Conservation (phyloP, 176 grass and related monocot genomes). For the Carex parvula region DNA sequence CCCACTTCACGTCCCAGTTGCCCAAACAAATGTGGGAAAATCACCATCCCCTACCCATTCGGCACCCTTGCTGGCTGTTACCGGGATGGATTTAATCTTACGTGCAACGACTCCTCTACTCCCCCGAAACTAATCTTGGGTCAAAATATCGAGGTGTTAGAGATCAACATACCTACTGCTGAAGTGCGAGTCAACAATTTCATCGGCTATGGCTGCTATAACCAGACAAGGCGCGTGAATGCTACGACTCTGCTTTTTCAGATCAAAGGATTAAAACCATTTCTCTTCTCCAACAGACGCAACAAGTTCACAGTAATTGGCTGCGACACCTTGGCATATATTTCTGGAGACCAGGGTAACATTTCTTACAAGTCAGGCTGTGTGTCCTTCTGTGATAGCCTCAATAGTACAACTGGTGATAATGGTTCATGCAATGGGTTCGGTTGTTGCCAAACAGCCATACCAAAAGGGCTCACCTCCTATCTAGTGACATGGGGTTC, state of each 20-base stretch:
- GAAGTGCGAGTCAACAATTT: not conserved
- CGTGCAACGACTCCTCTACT: conserved; percentile 5
- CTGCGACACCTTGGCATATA: conserved; percentile 5
- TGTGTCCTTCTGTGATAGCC: not conserved
- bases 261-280: too few relatives aligned
- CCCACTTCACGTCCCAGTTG: not conserved
- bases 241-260: too few relatives aligned
- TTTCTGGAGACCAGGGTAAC: not conserved
- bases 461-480: not conserved
- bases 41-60: conserved; percentile 41
- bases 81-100: conserved; percentile 27
- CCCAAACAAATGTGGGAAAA: conserved; percentile 32
- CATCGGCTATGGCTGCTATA: conserved; percentile 6
- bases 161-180: not conserved
- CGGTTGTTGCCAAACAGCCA: conserved; percentile 24
- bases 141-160: not conserved
- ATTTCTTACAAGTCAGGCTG: not conserved
- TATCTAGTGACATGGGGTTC: not conserved
- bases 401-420: not conserved
- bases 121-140: not conserved
- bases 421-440: conserved; percentile 1
- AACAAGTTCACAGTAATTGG: conserved; percentile 39
- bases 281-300: not conserved
- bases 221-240: too few relatives aligned
- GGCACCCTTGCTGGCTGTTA: conserved; percentile 30